These are phyloP conservation scores for Starmerella floris DNA, from an alignment of 805 yeast species.

Conservation along the genomic window DNA sequence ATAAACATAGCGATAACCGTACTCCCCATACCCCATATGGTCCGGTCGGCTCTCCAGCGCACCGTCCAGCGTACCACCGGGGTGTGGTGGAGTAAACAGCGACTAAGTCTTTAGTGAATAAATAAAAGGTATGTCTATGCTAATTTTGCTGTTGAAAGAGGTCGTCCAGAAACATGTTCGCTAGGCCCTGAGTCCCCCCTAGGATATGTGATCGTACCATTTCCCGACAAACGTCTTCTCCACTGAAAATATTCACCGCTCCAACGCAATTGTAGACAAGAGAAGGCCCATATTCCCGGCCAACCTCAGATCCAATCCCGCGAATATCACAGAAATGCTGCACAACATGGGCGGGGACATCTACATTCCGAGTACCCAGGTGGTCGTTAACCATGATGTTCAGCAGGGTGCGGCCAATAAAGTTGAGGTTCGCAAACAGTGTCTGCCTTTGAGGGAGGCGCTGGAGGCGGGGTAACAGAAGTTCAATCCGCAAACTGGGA, in stretches of 20 bases:
- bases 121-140: background rate
- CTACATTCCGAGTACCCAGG: constrained; percentile 20
- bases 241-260: constrained; percentile 10
- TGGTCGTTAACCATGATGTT: constrained; percentile 14
- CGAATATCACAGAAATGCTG: constrained; percentile 8
- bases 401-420: constrained; percentile 10
- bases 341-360: constrained; percentile 8
- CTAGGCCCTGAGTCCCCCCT: constrained; percentile 12
- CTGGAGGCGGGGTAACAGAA: constrained; percentile 17
- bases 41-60: too few species aligned
- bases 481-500: constrained; percentile 13
- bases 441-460: constrained; percentile 6
- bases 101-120: too few species aligned
- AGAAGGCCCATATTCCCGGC: background rate
- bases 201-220: constrained; percentile 10
- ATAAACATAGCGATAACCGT: too few species aligned
- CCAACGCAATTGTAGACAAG: constrained; percentile 9
- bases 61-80: too few species aligned
- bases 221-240: constrained; percentile 6
- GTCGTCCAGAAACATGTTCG: constrained; percentile 15
- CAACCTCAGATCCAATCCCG: constrained; percentile 3
- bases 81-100: too few species aligned
- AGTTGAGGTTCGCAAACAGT: constrained; percentile 11
- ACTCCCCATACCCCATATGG: too few species aligned
- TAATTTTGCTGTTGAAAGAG: constrained; percentile 1